Evolutionary conservation across 495 filamentous ascomycete genomes (phyloP), one percentile per base, ranked within the genome.

Genomic region (Bryoglossum gracile): DNA sequence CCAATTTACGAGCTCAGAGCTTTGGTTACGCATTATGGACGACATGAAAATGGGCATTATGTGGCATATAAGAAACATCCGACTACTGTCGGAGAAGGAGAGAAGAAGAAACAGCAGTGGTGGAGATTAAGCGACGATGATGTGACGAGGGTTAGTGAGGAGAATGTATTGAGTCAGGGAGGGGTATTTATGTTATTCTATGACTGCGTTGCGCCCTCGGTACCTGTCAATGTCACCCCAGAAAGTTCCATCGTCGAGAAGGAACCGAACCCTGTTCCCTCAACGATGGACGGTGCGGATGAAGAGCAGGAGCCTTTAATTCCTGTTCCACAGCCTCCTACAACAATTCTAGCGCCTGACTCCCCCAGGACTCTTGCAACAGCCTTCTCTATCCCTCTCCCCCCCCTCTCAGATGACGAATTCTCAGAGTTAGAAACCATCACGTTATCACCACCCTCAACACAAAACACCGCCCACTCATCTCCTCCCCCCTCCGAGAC

Each of bases 151-250:
- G 87, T 88, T 43, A 73, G 74, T 16, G 89, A 95, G 65, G 69
- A 75, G 10, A 73, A 73, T 25, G 90, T 92, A 0, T 73, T 95
- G 43, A 70, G 66, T 1, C 86, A 91, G 56, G 78, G 81, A n/a
- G 89, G 85, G 11, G 91, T 84, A 1, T 97, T 96, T 58, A 96
- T 98, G 91, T 72, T 97, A 8, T 96, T 98, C 66, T 98, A 97
- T 58, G 92, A 98, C 59, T 71, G 69, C 23, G 59, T 80, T n/a
- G 66, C 72, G 23, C 50, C 49, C 4, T 49, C 45, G 25, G 11
- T 17, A 10, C 41, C 28, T 30, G 26, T 30, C 26, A n/a, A n/a
- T n/a, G n/a, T n/a, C 24, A 23, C 38, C 3, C 5, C 22, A 6
- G 14, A 14, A 21, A 25, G 8, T 4, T 23, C 38, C 4, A n/a